These are phyloP conservation scores for Panicum virgatum DNA, from an alignment of 202 grass and related monocot genomes.

Conservation along the genomic window DNA sequence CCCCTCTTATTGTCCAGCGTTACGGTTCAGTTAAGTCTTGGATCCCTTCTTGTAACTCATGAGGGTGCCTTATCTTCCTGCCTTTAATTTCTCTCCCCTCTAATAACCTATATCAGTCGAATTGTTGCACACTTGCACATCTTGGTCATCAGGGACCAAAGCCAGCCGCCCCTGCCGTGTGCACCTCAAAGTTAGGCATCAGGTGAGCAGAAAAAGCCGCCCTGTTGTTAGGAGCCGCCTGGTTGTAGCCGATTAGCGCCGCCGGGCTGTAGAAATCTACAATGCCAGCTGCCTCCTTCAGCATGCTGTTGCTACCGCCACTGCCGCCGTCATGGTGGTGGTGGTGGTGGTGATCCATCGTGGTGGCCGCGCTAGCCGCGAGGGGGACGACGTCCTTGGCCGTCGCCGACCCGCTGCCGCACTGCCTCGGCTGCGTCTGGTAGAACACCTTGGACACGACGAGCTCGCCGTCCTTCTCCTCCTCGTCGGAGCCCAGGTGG, in stretches of 20 bases:
- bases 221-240: constrained; percentile 57
- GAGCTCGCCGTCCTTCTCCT: constrained; percentile 96
- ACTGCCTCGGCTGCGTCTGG: constrained; percentile 95
- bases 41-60: neutral
- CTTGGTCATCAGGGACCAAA: constrained; percentile 76
- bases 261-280: constrained; percentile 76
- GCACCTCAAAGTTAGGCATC: constrained; percentile 83
- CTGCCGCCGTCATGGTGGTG: constrained; percentile 6
- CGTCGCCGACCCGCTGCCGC: constrained; percentile 43
- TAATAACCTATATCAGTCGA: constrained; percentile 59
- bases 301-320: constrained; percentile 29
- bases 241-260: constrained; percentile 68
- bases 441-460: constrained; percentile 97
- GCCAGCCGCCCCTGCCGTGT: constrained; percentile 54
- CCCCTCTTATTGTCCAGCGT: constrained; percentile 41
- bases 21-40: constrained; percentile 26
- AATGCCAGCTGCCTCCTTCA: constrained; percentile 58
- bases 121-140: constrained; percentile 9
- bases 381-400: constrained; percentile 42
- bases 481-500: constrained; percentile 90
- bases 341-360: constrained; percentile 34
- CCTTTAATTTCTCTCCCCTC: constrained; percentile 18
- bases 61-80: constrained; percentile 14
- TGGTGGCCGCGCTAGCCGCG: constrained; percentile 11
- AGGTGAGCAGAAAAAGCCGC: constrained; percentile 54